A percentile compares a stretch with the other conserved stretches of the same genome.
Evolutionary conservation across 1,284 basidiomycete species (phyloP).

Genomic region (Butyriboletus appendiculatus): DNA sequence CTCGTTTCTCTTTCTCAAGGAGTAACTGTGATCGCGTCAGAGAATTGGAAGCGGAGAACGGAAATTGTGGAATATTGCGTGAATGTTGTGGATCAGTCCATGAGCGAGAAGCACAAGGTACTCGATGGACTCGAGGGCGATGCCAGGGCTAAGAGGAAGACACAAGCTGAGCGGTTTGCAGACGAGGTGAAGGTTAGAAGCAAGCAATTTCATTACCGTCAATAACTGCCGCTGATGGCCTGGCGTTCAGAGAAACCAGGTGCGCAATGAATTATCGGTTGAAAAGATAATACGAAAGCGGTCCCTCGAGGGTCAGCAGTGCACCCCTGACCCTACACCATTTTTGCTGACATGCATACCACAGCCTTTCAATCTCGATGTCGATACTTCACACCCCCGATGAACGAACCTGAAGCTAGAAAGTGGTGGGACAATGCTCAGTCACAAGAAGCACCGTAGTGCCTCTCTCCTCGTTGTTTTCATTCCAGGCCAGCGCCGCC

Average conservation of each 20-base stretch:
- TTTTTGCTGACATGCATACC: conserved; percentile 19
- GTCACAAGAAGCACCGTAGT: conserved; percentile 36
- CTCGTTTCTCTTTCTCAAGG: conserved; percentile 11
- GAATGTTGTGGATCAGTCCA: conserved; percentile 65
- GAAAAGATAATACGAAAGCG: conserved; percentile 80
- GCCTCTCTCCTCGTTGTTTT: conserved; percentile 34
- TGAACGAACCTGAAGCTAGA: conserved; percentile 58
- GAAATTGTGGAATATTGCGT: conserved; percentile 82
- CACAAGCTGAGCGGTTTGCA: conserved; percentile 59
- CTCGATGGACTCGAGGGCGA: conserved; percentile 46
- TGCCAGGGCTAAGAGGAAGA: conserved; percentile 47
- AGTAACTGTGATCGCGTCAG: conserved; percentile 40
- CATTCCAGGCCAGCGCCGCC: conserved; percentile 22
- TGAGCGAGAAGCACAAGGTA: conserved; percentile 58
- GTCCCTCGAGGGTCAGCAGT: conserved; percentile 69
- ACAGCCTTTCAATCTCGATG: conserved; percentile 83
- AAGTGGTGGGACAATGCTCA: conserved; percentile 70
- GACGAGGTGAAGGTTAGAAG: conserved; percentile 74
- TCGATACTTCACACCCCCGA: conserved; percentile 76
- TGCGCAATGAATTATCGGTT: conserved; percentile 77
- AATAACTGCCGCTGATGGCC: conserved; percentile 33
- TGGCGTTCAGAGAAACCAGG: conserved; percentile 65
- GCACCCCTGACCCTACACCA: conserved; percentile 12
- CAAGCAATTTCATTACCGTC: conserved; percentile 21
- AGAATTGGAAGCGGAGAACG: conserved; percentile 82